Conservation (phyloP, 75 land plant genomes). For the Adiantum capillusveneris region DNA sequence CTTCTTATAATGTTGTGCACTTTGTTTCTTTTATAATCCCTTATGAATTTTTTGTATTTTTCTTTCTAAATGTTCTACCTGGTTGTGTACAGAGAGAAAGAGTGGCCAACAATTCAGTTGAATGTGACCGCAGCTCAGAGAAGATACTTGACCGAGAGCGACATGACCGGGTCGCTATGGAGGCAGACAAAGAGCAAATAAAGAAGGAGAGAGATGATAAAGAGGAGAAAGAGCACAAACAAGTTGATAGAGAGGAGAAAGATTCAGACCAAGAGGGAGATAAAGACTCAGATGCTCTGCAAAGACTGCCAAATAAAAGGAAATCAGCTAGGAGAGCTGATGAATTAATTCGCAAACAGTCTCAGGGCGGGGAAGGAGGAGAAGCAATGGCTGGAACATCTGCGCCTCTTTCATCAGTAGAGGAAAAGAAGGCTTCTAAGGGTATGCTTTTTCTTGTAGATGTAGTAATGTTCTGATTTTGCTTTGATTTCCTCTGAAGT, state of each 20-base stretch:
- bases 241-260: slow-evolving; percentile 47
- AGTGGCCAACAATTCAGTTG: slow-evolving; percentile 21
- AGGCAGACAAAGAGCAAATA: slow-evolving; percentile 47
- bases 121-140: slow-evolving; percentile 54
- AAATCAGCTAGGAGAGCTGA: slow-evolving; percentile 57
- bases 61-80: background rate
- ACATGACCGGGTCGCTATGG: slow-evolving; percentile 28
- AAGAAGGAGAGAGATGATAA: slow-evolving; percentile 55
- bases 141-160: slow-evolving; percentile 45
- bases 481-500: slow-evolving; percentile 1
- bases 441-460: background rate
- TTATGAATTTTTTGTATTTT: too few species aligned
- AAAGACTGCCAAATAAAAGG: slow-evolving; percentile 41
- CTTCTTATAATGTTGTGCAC: too few species aligned
- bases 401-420: background rate
- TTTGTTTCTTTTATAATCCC: too few species aligned
- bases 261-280: slow-evolving; percentile 46
- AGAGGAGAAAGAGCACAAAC: slow-evolving; percentile 42
- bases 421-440: slow-evolving; percentile 5
- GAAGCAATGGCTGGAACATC: slow-evolving; percentile 13
- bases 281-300: slow-evolving; percentile 40
- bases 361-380: slow-evolving; percentile 54
- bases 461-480: background rate
- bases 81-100: slow-evolving; percentile 40
- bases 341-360: slow-evolving; percentile 52